Percentiles rank a stretch among this genome's conserved stretches.
phyloP scores from a whole-genome alignment of 2,329 filamentous ascomycete species.

The Pseudopyricularia javanii region DNA sequence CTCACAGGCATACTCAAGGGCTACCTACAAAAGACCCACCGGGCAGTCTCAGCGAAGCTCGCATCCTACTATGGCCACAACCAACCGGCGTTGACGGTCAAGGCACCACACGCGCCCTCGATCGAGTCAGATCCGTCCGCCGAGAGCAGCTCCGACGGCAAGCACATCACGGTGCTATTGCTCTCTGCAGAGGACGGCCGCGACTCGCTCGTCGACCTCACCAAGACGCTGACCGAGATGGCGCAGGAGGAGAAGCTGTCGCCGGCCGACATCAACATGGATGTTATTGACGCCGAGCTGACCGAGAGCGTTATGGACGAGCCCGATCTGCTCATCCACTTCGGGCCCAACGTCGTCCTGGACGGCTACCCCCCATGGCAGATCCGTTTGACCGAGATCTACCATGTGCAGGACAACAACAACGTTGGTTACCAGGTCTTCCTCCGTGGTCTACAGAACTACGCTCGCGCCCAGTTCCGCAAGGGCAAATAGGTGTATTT shows the following conservation, averaged over 20 bases:
- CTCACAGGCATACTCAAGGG: conserved; percentile 70
- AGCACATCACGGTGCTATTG: conserved; percentile 52
- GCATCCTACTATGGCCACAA: conserved; percentile 74
- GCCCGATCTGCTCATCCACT: conserved; percentile 80
- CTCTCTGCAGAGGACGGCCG: conserved; percentile 82
- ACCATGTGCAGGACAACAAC: conserved; percentile 62
- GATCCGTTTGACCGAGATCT: conserved; percentile 88
- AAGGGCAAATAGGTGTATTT: conserved; percentile 46
- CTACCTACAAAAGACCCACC: conserved; percentile 75
- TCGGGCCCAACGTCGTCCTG: conserved; percentile 71
- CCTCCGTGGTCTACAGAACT: conserved; percentile 71
- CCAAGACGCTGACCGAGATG: conserved; percentile 90
- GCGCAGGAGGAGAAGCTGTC: conserved; percentile 77
- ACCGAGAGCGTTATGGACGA: conserved; percentile 70
- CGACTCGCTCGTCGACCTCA: conserved; percentile 89
- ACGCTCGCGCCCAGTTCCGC: conserved; percentile 77
- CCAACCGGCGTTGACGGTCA: conserved; percentile 59
- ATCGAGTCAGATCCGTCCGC: conserved; percentile 34
- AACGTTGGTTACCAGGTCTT: conserved; percentile 93
- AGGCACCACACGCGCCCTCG: conserved; percentile 57
- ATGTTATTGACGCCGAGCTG: conserved; percentile 83
- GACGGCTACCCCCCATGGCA: conserved; percentile 96
- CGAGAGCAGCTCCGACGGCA: conserved; percentile 23
- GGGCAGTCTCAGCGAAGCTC: conserved; percentile 66
- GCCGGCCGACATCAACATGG: conserved; percentile 67